phyloP scores from a whole-genome alignment of 1,139 yeast species.

The Pichia sp. region DNA sequence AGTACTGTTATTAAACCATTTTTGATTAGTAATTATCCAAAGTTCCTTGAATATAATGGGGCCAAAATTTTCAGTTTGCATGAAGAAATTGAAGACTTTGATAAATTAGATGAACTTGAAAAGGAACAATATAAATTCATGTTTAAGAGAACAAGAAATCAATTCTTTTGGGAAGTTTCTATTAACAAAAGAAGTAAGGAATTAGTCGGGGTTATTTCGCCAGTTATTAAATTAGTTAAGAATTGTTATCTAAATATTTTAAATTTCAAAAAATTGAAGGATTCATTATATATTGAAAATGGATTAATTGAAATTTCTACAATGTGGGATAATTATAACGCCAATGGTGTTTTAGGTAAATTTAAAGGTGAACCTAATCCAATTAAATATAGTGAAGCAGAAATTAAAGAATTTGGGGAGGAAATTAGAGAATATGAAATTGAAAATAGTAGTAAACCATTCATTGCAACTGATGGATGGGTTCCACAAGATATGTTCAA shows the following conservation, averaged over 20 bases:
- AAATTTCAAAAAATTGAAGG: conserved; percentile 56
- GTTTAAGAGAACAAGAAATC: conserved; percentile 86
- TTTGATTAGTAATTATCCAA: conserved; percentile 69
- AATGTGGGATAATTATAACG: conserved; percentile 67
- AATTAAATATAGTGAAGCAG: conserved; percentile 46
- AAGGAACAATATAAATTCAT: conserved; percentile 78
- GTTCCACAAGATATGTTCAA: conserved; percentile 89
- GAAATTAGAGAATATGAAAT: conserved; percentile 63
- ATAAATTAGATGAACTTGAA: conserved; percentile 61
- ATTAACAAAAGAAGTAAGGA: conserved; percentile 60
- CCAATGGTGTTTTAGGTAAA: conserved; percentile 49
- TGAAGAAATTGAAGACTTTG: conserved; percentile 69
- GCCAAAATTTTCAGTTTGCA: conserved; percentile 72
- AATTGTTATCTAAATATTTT: conserved; percentile 61
- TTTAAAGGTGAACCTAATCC: conserved; percentile 46
- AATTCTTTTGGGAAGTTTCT: conserved; percentile 77
- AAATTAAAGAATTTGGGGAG: conserved; percentile 47
- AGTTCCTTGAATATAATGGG: conserved; percentile 80
- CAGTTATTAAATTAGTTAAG: conserved; percentile 64
- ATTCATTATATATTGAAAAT: conserved; percentile 60
- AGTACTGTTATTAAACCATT: conserved; percentile 76
- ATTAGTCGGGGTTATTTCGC: conserved; percentile 73
- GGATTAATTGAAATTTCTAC: conserved; percentile 66
- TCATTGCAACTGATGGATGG: conserved; percentile 92
- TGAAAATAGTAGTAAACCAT: conserved; percentile 65